Percentiles rank a stretch among this genome's conserved stretches.
These are phyloP conservation scores for Miscanthus lutarioriparius DNA, from an alignment of 176 grass and related monocot species.

Conservation along the genomic window DNA sequence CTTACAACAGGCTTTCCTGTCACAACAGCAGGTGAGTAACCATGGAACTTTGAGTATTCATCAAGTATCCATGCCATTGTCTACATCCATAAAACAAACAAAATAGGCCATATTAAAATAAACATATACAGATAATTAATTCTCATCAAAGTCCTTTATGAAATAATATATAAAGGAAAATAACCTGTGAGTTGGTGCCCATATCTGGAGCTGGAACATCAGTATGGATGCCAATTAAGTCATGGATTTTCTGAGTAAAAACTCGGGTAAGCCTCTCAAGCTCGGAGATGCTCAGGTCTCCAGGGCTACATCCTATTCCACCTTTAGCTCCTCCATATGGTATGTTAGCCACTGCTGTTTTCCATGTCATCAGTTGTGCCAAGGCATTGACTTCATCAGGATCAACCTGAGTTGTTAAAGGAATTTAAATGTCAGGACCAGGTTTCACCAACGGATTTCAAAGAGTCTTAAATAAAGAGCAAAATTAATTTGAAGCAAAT, in stretches of 20 bases:
- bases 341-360: constrained; percentile 90
- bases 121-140: background rate
- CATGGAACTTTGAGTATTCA: constrained; percentile 95
- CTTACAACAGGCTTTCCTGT: constrained; percentile 97
- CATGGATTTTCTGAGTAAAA: constrained; percentile 97
- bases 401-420: constrained; percentile 59
- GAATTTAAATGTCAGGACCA: constrained; percentile 2
- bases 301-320: constrained; percentile 87
- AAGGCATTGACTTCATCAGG: constrained; percentile 95
- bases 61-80: constrained; percentile 98
- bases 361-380: constrained; percentile 97
- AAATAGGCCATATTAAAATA: constrained; percentile 11
- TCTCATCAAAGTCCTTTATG: background rate
- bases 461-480: background rate
- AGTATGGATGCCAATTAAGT: constrained; percentile 88
- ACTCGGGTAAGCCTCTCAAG: constrained; percentile 82
- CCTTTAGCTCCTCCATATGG: constrained; percentile 96
- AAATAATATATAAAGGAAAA: constrained; percentile 10
- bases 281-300: constrained; percentile 76
- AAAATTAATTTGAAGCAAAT: background rate
- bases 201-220: constrained; percentile 96
- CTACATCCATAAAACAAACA: constrained; percentile 34
- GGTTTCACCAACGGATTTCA: background rate
- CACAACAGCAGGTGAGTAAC: constrained; percentile 90
- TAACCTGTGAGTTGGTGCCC: constrained; percentile 89